A percentile compares a stretch with the other conserved stretches of the same genome.
These are phyloP conservation scores for Citrus cavaleriei DNA, from an alignment of 345 rosid genomes.

Conservation along the genomic window DNA sequence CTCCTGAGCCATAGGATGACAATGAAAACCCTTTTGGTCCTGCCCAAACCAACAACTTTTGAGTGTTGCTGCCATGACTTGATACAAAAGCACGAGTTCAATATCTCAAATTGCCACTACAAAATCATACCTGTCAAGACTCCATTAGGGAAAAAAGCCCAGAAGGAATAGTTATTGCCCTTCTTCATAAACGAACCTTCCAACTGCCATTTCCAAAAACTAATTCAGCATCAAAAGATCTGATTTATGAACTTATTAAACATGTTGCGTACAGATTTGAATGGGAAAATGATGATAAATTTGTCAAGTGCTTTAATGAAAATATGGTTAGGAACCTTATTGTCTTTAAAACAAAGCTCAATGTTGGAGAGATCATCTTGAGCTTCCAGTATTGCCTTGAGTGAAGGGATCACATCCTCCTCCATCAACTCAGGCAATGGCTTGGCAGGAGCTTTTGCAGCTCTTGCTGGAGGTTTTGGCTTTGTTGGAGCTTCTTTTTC, in stretches of 20 bases:
- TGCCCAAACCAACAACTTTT: conserved; percentile 17
- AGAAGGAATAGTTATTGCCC: conserved; percentile 54
- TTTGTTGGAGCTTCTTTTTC: conserved; percentile 45
- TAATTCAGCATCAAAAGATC: background rate
- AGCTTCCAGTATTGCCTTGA: conserved; percentile 60
- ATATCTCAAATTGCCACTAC: background rate
- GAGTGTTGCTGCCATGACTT: background rate
- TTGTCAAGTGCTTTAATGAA: background rate
- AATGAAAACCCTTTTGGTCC: conserved; percentile 85
- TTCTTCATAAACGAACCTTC: conserved; percentile 78
- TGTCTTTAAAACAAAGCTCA: conserved; percentile 64
- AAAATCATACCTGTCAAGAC: conserved; percentile 51
- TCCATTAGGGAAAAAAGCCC: conserved; percentile 93
- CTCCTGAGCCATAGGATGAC: conserved; percentile 67
- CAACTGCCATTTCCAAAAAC: conserved; percentile 36
- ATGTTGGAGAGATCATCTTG: conserved; percentile 62
- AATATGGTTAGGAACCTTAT: conserved; percentile 41
- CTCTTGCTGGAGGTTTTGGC: conserved; percentile 69
- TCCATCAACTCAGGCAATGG: conserved; percentile 72
- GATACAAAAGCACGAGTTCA: background rate
- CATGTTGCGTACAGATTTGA: background rate
- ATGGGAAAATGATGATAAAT: background rate
- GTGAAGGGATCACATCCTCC: conserved; percentile 87
- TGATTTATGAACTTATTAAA: background rate
- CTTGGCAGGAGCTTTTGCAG: conserved; percentile 60